A percentile compares a stretch with the other conserved stretches of the same genome.
These are phyloP conservation scores for Hypomyces perniciosus DNA, from an alignment of 2,329 filamentous ascomycete species.

Conservation along the genomic window DNA sequence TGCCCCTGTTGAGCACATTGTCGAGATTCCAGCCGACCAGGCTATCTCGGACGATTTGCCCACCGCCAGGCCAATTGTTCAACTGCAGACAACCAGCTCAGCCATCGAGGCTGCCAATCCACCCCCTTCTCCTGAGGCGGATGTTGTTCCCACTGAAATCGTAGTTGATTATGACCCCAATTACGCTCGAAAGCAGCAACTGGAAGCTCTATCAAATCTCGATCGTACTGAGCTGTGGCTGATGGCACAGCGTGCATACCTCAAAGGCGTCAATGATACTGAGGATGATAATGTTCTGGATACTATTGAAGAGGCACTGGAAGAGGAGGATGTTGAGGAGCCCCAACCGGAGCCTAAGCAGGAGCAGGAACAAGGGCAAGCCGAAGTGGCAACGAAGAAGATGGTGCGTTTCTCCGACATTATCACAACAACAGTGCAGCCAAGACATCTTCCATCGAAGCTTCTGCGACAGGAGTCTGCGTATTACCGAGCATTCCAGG, in stretches of 20 bases:
- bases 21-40: constrained; percentile 48
- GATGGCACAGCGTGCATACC: constrained; percentile 70
- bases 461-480: constrained; percentile 61
- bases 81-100: constrained; percentile 26
- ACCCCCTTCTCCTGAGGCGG: constrained; percentile 39
- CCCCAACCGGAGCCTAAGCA: constrained; percentile 22
- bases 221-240: constrained; percentile 87
- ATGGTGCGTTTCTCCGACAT: constrained; percentile 66
- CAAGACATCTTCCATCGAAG: constrained; percentile 47
- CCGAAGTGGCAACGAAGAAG: constrained; percentile 51
- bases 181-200: constrained; percentile 68
- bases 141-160: constrained; percentile 59
- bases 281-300: constrained; percentile 32
- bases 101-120: constrained; percentile 27
- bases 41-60: constrained; percentile 56
- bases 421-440: constrained; percentile 38
- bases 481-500: constrained; percentile 83
- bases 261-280: constrained; percentile 56
- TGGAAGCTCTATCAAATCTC: constrained; percentile 64
- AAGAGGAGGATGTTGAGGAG: constrained; percentile 24
- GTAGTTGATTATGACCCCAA: constrained; percentile 66
- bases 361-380: constrained; percentile 16
- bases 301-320: constrained; percentile 22
- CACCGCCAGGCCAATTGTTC: constrained; percentile 52
- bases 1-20: constrained; percentile 58